These are phyloP conservation scores for Dipodascus albidus DNA, from an alignment of 805 yeast species.

Conservation along the genomic window DNA sequence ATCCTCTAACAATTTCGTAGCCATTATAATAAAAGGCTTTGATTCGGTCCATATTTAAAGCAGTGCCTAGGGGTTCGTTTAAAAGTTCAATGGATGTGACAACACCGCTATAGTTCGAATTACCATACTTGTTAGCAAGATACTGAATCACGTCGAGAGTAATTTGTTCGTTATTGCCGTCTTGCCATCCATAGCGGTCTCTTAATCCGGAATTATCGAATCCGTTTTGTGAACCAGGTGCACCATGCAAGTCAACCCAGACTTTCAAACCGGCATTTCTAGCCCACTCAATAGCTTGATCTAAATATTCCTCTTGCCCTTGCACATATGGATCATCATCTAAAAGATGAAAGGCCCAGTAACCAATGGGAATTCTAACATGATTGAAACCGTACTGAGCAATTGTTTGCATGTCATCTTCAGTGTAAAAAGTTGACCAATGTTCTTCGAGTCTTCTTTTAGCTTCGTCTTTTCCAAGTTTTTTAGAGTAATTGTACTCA, in stretches of 20 bases:
- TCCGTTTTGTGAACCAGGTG: slow-evolving; percentile 95
- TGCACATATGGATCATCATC: slow-evolving; percentile 74
- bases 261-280: slow-evolving; percentile 49
- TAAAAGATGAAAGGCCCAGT: slow-evolving; percentile 72
- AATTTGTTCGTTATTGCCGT: slow-evolving; percentile 36
- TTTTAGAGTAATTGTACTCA: slow-evolving; percentile 58
- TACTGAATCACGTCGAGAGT: slow-evolving; percentile 45
- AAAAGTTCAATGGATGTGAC: slow-evolving; percentile 75
- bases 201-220: slow-evolving; percentile 88
- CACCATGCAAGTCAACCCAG: slow-evolving; percentile 92
- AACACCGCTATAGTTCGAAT: slow-evolving; percentile 48
- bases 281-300: slow-evolving; percentile 71
- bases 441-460: slow-evolving; percentile 43
- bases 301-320: slow-evolving; percentile 68
- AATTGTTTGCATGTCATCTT: slow-evolving; percentile 55
- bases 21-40: slow-evolving; percentile 51
- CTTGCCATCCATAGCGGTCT: slow-evolving; percentile 45
- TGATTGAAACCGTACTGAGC: slow-evolving; percentile 58
- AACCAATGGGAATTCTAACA: slow-evolving; percentile 87
- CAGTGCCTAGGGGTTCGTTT: slow-evolving; percentile 81
- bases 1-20: slow-evolving; percentile 49
- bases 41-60: slow-evolving; percentile 45
- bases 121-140: slow-evolving; percentile 55
- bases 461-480: slow-evolving; percentile 53
- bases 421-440: slow-evolving; percentile 72